Percentiles rank a stretch among this genome's conserved stretches.
Conservation (phyloP, 805 yeast genomes). For the Yamadazyma takamatsuzukensis region DNA sequence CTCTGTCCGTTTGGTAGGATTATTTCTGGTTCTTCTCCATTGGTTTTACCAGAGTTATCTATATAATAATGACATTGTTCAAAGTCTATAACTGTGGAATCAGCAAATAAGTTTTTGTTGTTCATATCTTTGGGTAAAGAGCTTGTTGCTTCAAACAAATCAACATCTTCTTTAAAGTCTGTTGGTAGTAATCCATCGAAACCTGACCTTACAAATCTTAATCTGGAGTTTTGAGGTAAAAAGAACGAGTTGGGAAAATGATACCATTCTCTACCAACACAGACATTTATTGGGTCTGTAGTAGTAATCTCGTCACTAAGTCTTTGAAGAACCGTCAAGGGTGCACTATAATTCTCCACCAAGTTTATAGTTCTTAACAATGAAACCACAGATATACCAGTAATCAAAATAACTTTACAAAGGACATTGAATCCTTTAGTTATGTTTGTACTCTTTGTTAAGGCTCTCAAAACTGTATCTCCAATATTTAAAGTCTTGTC, state of each 20-base stretch:
- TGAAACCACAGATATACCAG: too few relatives aligned
- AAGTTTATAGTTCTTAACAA: constrained; percentile 56
- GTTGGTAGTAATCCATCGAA: constrained; percentile 89
- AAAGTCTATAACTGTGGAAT: constrained; percentile 48
- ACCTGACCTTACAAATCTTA: constrained; percentile 69
- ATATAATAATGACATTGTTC: constrained; percentile 64
- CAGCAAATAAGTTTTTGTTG: constrained; percentile 64
- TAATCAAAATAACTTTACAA: too few relatives aligned
- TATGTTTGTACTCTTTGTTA: too few relatives aligned
- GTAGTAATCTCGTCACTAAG: constrained; percentile 4
- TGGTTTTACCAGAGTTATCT: constrained; percentile 45
- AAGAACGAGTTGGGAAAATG: constrained; percentile 88
- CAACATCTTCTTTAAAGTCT: constrained; percentile 56
- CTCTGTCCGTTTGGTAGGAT: too few relatives aligned
- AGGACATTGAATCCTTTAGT: too few relatives aligned
- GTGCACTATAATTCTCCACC: constrained; percentile 67
- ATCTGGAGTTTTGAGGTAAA: constrained; percentile 58
- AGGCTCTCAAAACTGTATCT: neutral
- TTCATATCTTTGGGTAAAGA: constrained; percentile 65
- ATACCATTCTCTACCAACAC: constrained; percentile 96
- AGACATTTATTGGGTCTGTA: constrained; percentile 41
- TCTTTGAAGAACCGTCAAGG: constrained; percentile 34
- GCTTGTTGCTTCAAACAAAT: constrained; percentile 34
- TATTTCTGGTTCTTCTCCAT: constrained; percentile 38
- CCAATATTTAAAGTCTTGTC: neutral